These are phyloP conservation scores for Dillenia suffruticosa DNA, from an alignment of 164 flowering plant genomes.

Conservation along the genomic window DNA sequence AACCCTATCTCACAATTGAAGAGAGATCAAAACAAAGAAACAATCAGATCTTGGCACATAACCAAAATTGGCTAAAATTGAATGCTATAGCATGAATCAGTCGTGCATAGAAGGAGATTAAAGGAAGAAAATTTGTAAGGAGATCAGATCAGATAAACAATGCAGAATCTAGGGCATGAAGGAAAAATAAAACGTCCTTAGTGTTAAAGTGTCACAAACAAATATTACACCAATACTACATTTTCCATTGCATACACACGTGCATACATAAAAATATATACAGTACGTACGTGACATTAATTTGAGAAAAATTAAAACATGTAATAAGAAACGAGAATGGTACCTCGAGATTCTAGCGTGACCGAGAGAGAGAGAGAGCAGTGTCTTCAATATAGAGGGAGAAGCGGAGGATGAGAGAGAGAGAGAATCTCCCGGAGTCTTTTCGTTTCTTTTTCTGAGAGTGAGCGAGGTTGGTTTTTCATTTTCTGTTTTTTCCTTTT, in stretches of 20 bases:
- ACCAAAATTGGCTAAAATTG: no score
- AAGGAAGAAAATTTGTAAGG: conserved; percentile 4
- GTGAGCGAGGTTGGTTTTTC: background rate
- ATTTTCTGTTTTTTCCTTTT: background rate
- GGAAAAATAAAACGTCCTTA: conserved; percentile 10
- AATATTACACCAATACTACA: background rate
- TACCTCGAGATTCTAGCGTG: background rate
- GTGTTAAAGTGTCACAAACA: conserved; percentile 5
- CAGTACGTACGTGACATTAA: no score
- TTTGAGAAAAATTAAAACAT: background rate
- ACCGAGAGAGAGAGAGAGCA: background rate
- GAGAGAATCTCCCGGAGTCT: conserved; percentile 9
- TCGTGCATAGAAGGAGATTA: background rate
- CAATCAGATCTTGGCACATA: no score
- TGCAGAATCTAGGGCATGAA: conserved; percentile 20
- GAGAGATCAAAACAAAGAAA: no score
- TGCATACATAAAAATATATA: no score
- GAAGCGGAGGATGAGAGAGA: conserved; percentile 12
- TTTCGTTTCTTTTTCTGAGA: background rate
- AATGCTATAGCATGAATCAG: no score
- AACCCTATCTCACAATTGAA: no score
- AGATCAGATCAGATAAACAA: conserved; percentile 32
- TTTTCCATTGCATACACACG: no score
- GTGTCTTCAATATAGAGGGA: conserved; percentile 10
- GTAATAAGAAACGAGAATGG: conserved; percentile 3